Evolutionary conservation across 176 grass and related monocot genomes (phyloP), one percentile per base, ranked within the genome.

Genomic region (Miscanthus lutarioriparius): DNA sequence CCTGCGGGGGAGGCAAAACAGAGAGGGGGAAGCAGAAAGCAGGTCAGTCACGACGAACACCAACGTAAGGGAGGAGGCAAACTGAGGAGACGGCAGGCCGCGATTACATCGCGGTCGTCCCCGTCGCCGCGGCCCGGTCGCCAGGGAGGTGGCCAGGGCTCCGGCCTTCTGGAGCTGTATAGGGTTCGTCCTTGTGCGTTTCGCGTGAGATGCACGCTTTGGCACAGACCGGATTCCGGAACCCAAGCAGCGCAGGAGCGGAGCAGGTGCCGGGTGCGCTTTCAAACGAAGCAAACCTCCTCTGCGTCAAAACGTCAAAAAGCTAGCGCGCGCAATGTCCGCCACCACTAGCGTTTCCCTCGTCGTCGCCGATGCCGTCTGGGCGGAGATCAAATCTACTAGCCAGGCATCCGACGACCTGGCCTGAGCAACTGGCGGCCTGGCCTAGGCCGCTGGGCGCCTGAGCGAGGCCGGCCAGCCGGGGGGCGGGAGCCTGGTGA

Each of bases 351-450:
- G 79, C 41, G 65, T 87, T 2, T 80, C 83, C 47, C 78, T 91
- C 58, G 48, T 88, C 72, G 86, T 92, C n/a, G 89, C 93, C 2
- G 75, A 91, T 3, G 69, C 86, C 30, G 68, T 94, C 22, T 99
- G 91, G 93, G 66, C 76, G 27, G 86, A 96, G 84, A 96, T 99
- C 84, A 96, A 80, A 74, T 90, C 75, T 32, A 82, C 78, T 1
- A 81, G 83, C 37, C 53, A 77, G 78, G 88, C 82, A 30, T 88
- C 93, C 56, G 93, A 94, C 78, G 97, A 96, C 35, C 35, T 36
- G 35, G 35, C 32, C 32, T 33, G 32, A 3, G 32, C 32, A 33
- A 33, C 32, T 33, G 32, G 32, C 32, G 32, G 32, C 35, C 35
- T 36, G 35, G 35, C 35, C 35, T 36, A 36, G 4, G 35, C 35